These are phyloP conservation scores for Aspergillus conjunctus DNA, from an alignment of 495 filamentous ascomycete genomes.

Conservation along the genomic window DNA sequence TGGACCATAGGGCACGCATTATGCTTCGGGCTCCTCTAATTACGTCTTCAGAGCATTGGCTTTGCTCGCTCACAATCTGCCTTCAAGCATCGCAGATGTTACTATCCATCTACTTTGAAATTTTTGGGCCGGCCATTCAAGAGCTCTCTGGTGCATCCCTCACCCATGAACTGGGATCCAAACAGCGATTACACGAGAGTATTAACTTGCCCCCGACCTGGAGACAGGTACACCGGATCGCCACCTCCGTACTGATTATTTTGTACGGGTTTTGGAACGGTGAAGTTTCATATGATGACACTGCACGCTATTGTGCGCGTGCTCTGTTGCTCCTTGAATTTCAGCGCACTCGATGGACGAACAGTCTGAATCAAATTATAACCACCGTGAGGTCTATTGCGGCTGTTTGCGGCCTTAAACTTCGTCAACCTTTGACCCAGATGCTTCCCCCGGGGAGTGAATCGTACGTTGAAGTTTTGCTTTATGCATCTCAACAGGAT, in stretches of 20 bases:
- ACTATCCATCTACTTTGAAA: background rate
- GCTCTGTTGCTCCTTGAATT: background rate
- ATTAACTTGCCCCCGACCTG: background rate
- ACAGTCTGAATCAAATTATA: background rate
- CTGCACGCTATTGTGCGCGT: background rate
- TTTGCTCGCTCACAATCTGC: background rate
- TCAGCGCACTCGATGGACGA: background rate
- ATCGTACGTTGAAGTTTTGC: background rate
- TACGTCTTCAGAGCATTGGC: background rate
- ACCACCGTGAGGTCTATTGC: background rate
- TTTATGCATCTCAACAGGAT: background rate
- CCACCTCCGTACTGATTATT: background rate
- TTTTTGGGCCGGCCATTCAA: background rate
- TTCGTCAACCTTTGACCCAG: background rate
- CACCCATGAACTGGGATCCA: background rate
- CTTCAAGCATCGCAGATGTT: background rate
- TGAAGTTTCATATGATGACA: background rate
- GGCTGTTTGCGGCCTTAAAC: background rate
- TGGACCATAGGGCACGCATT: background rate
- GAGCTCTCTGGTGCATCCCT: background rate
- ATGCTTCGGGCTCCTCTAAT: background rate
- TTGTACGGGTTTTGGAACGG: background rate
- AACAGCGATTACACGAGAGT: background rate
- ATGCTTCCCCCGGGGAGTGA: background rate
- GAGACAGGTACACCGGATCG: background rate